Conservation (phyloP, 2,329 filamentous ascomycete species). For the Decorospora gaudefroyi region DNA sequence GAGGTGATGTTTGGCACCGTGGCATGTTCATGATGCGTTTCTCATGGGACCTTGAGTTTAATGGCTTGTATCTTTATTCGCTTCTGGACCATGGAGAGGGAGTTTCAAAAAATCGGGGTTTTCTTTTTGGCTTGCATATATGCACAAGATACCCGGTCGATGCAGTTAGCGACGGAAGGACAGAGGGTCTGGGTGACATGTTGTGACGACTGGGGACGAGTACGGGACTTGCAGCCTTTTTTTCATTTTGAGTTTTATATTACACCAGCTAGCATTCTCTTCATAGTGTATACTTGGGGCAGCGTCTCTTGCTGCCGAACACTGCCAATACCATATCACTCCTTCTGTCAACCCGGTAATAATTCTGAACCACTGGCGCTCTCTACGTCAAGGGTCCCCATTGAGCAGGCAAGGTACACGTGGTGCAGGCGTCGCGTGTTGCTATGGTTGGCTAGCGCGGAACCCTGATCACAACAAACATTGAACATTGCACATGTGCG, state of each 20-base stretch:
- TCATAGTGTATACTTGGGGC: conserved; percentile 27
- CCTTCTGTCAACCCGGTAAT: not conserved
- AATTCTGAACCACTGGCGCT: not conserved
- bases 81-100: conserved; percentile 29
- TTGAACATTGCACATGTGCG: conserved; percentile 9
- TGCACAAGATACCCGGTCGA: conserved; percentile 47
- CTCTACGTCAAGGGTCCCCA: not conserved
- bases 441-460: conserved; percentile 32
- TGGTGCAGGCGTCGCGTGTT: conserved; percentile 20
- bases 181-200: conserved; percentile 13
- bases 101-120: conserved; percentile 40
- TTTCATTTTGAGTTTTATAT: conserved; percentile 9
- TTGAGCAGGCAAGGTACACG: conserved; percentile 16
- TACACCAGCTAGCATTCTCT: conserved; percentile 25
- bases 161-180: conserved; percentile 26
- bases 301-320: conserved; percentile 12
- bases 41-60: conserved; percentile 36
- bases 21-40: conserved; percentile 33
- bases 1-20: conserved; percentile 9
- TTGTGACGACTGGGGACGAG: conserved; percentile 21
- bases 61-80: conserved; percentile 37
- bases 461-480: conserved; percentile 40
- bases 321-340: conserved; percentile 14
- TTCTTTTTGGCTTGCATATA: conserved; percentile 46
- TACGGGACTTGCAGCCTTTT: conserved; percentile 11